Evolutionary conservation across 225 moss, liverwort and hornwort species (phyloP), one percentile per base, ranked within the genome.

Genomic region (Sphagnum tenellum): DNA sequence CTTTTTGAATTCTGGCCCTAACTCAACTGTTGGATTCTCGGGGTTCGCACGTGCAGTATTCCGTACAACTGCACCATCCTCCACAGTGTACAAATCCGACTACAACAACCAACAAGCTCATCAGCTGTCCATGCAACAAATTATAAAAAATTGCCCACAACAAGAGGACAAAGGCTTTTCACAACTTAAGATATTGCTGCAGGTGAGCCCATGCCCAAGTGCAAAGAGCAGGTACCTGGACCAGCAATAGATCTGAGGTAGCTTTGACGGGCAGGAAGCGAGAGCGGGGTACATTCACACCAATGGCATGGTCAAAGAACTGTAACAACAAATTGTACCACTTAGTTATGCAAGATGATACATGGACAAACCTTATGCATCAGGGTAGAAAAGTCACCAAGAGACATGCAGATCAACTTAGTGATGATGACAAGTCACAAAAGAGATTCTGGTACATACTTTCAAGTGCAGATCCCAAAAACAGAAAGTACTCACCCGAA

Each of bases 271-370:
- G 98, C 48, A 98, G 69, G 72, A 98, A 98, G 62, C 98, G 87
- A 75, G 98, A 93, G 58, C 98, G 87, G 55, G 98, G 98, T 65
- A 98, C 98, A 67, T 98, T 98, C 66, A 93, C 93, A 71, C 98
- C 98, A 54, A 98, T 98, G 60, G 98, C 98, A 60, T 88, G 87
- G 70, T 98, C 88, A 71, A 93, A 98, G 65, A 98, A 98, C 91
- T 94, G 80, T 45, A 48, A 74, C 10, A 5, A 68, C 8, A 3
- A 62, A 62, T 12, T 62, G 3, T 47, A 9, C 2, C 3, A 62
- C 11, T 62, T 3, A 8, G 46, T 7, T 29, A 29, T 29, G 29
- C 29, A 29, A 29, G 29, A 29, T 29, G 29, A 29, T 29, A 29
- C 29, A 29, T 29, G 0, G 29, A 29, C 29, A 29, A 29, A 0